These are phyloP conservation scores for Beauveria australis DNA, from an alignment of 2,329 filamentous ascomycete genomes.

Conservation along the genomic window DNA sequence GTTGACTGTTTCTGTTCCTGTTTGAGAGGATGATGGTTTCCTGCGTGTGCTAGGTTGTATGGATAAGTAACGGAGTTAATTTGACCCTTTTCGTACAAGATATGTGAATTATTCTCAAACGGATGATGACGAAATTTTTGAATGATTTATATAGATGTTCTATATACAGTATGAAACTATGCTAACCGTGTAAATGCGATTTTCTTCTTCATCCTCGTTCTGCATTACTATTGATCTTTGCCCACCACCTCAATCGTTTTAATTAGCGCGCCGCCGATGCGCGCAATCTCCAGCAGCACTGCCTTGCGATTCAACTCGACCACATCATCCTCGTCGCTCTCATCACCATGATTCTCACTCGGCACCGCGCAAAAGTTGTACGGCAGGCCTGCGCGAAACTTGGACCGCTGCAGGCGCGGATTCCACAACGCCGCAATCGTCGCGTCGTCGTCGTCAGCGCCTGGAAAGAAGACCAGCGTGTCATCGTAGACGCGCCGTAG, in stretches of 20 bases:
- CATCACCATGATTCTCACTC: constrained; percentile 19
- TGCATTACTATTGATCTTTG: background rate
- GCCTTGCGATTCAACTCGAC: constrained; percentile 59
- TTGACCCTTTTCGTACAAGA: background rate
- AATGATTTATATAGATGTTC: background rate
- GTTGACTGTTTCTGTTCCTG: background rate
- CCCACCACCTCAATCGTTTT: constrained; percentile 49
- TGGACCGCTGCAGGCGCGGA: constrained; percentile 43
- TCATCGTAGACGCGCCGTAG: constrained; percentile 59
- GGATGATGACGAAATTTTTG: background rate
- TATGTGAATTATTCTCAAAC: background rate
- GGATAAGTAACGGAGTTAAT: background rate
- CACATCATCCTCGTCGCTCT: constrained; percentile 22
- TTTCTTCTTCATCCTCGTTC: background rate
- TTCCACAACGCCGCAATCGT: constrained; percentile 54
- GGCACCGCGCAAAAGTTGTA: constrained; percentile 41
- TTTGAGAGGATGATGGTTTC: constrained; percentile 8
- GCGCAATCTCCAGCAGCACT: constrained; percentile 65
- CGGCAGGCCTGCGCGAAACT: constrained; percentile 63
- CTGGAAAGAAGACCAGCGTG: constrained; percentile 72
- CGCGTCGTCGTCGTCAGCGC: constrained; percentile 44
- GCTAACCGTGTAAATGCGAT: background rate
- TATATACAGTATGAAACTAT: background rate
- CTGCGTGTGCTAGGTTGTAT: background rate
- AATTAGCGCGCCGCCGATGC: constrained; percentile 59